Percentiles rank a stretch among this genome's conserved stretches.
Conservation (phyloP, 2,329 filamentous ascomycete species). For the Diplodia sapinea region DNA sequence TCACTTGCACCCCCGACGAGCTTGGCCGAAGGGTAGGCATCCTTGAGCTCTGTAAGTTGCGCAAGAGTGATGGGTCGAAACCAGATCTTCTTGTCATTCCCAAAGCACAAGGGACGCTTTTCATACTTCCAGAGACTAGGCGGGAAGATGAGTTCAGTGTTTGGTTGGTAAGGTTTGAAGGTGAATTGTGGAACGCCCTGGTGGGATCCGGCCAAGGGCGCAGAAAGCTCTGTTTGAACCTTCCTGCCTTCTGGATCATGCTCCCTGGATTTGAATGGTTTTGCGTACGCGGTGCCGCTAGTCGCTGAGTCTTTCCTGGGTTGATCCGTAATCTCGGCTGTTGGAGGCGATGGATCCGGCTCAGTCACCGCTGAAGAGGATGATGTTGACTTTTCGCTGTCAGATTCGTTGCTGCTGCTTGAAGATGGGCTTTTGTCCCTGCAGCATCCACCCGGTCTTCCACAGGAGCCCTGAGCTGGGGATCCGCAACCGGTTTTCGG, state of each 20-base stretch:
- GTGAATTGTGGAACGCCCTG: constrained; percentile 62
- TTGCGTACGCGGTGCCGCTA: constrained; percentile 44
- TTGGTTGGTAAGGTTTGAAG: constrained; percentile 87
- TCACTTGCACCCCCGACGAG: constrained; percentile 94
- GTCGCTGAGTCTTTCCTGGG: constrained; percentile 37
- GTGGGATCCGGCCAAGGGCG: constrained; percentile 60
- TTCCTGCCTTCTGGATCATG: constrained; percentile 58
- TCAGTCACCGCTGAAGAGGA: constrained; percentile 20
- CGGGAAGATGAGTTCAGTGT: constrained; percentile 93
- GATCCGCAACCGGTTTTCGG: constrained; percentile 38
- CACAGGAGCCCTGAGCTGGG: constrained; percentile 42
- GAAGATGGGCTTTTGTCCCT: constrained; percentile 39
- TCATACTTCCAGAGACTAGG: constrained; percentile 80
- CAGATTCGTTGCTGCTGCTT: constrained; percentile 37
- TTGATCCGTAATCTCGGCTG: constrained; percentile 36
- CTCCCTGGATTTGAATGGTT: constrained; percentile 46
- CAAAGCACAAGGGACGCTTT: constrained; percentile 79
- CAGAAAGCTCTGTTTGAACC: constrained; percentile 44
- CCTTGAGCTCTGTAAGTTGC: constrained; percentile 88
- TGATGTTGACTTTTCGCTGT: constrained; percentile 42
- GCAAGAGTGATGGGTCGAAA: constrained; percentile 84
- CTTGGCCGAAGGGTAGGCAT: constrained; percentile 82
- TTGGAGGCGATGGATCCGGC: constrained; percentile 36
- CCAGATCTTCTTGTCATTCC: constrained; percentile 93
- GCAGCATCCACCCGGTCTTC: constrained; percentile 48